Evolutionary conservation across 2,329 filamentous ascomycete species (phyloP), one percentile per base, ranked within the genome.

Genomic region (Xylaria sp.): DNA sequence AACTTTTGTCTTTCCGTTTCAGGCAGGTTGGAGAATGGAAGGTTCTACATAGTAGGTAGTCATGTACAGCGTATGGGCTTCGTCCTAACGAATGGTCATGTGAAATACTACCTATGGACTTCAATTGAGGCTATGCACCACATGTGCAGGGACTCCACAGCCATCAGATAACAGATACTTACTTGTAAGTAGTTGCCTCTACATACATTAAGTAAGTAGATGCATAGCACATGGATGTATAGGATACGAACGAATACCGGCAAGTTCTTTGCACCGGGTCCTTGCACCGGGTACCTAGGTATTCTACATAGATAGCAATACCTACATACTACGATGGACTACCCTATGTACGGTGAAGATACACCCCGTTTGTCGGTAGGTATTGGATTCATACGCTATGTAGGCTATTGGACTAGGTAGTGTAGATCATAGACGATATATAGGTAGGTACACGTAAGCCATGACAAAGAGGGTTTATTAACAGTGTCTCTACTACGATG

Each of bases 1-100:
- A 51, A 60, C 34, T 2, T 45, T 32, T 63, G 55, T 63, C 48
- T 68, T 70, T 66, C 69, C 67, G 19, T 11, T 69, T 71, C 57
- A 34, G 69, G 69, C 66, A 71, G 69, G 69, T 66, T 69, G 63
- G 55, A 30, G 63, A 59, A 56, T 27, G 34, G 24, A 27, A 27
- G 24, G 24, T 27, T 27, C 24, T 27, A 27, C 24, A 27, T 27
- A n/a, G n/a, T n/a, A n/a, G n/a, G n/a, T n/a, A n/a, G n/a, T n/a
- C n/a, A n/a, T n/a, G n/a, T n/a, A n/a, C n/a, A n/a, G n/a, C n/a
- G n/a, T n/a, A n/a, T n/a, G n/a, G 34, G 42, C 39, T 24, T 57
- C 61, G 27, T 47, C 61, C 39, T 59, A 55, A 21, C 67, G 42
- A 63, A 66, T 65, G 47, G 21, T 24, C 21, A 54, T 58, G 34